A percentile compares a stretch with the other conserved stretches of the same genome.
These are phyloP conservation scores for Fusarium nurragi DNA, from an alignment of 2,329 filamentous ascomycete species.

Conservation along the genomic window DNA sequence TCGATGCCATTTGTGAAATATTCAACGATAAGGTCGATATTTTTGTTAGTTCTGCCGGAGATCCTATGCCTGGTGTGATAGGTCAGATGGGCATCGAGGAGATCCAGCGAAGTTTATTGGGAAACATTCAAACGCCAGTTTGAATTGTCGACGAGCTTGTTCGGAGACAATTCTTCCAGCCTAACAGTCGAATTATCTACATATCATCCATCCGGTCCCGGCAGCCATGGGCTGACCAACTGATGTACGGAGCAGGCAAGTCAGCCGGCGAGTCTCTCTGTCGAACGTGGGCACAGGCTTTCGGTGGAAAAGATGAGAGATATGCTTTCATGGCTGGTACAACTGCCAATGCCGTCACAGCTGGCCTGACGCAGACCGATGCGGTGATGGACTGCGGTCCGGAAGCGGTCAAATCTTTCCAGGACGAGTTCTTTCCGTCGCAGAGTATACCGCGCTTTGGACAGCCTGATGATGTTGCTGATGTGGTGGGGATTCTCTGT, in stretches of 20 bases:
- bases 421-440: constrained; percentile 48
- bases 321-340: constrained; percentile 50
- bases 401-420: constrained; percentile 45
- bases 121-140: constrained; percentile 50
- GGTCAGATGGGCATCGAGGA: constrained; percentile 43
- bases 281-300: constrained; percentile 50
- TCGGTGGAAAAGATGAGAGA: constrained; percentile 49
- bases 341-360: constrained; percentile 48
- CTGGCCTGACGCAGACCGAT: constrained; percentile 48
- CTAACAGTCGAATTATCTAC: constrained; percentile 49
- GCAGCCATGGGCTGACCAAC: constrained; percentile 48
- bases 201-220: constrained; percentile 48
- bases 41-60: constrained; percentile 48
- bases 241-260: constrained; percentile 50
- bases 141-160: constrained; percentile 50
- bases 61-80: constrained; percentile 43
- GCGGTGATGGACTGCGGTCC: constrained; percentile 47
- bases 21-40: constrained; percentile 47
- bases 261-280: constrained; percentile 50
- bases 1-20: constrained; percentile 33
- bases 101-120: constrained; percentile 46
- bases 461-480: constrained; percentile 50
- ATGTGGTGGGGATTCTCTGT: constrained; percentile 49
- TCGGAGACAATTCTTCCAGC: constrained; percentile 45
- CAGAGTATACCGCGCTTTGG: constrained; percentile 48